Base-by-base conservation (phyloP, 2,329 filamentous ascomycete genomes). In the Allantophomopsis cytisporea region DNA sequence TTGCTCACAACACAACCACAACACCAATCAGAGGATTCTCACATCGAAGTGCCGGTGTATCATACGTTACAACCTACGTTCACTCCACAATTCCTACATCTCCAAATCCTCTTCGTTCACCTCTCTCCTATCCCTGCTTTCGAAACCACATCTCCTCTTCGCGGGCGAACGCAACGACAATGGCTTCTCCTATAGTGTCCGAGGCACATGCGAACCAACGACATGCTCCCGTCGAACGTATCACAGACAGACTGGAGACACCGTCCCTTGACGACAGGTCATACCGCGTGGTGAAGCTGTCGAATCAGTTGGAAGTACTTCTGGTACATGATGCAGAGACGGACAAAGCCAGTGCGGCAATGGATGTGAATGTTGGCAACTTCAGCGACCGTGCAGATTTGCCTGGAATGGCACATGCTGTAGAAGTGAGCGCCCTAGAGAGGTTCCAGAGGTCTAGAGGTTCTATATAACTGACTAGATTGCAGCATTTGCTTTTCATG, bases 281-380 rank as follows among this genome's bases (percentile, higher is more conserved):
- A 23, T 98, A 98, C 58, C 74, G 89, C 42, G 86, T 98, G 46
- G 80, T 96, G 50, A 75, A 77, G 39, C 69, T 98, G 66, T 75
- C 36, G 65, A 98, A 98, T 60, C 71, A 88, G 58, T 73, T 98
- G 13, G 89, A 98, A 66, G 89, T 79, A 7, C 69, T 98, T 14
- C 65, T 98, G 37, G 91, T 96, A 41, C 89, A 96, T 57, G 91
- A 98, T 62, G 75, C 84, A 1, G 81, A 93, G 45, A 94, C 91
- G 7, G 91, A 98, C 68, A 96, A 96, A 70, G 88, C 91, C 47
- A 94, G 87, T 53, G 91, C 89, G 8, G 83, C 89, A 38, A 77
- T 96, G 55, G 91, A 96, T 57, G 88, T 96, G 55, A 88, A 94
- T 59, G 89, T 95, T 30, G 91, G 91, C 45, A 93, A 85, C 60